Evolutionary conservation across 192 early-diverging fungal genomes (phyloP).

Genomic region (Coemansia sp.): DNA sequence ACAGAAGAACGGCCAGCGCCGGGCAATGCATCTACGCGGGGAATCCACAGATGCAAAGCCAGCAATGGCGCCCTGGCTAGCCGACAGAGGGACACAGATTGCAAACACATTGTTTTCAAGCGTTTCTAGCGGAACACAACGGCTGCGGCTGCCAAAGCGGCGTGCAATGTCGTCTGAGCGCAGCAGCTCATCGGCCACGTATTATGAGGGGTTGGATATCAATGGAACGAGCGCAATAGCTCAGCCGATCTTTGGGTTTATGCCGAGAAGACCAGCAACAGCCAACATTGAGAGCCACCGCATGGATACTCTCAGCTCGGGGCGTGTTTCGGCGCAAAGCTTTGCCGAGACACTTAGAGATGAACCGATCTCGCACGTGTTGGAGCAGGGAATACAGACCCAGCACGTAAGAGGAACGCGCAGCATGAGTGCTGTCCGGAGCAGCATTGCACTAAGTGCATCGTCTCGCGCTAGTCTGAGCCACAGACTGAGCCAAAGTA

Average conservation of each 20-base stretch:
- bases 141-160: constrained; percentile 50
- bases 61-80: constrained; percentile 14
- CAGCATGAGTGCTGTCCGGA: constrained; percentile 40
- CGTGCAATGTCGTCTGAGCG: constrained; percentile 37
- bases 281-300: constrained; percentile 9
- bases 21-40: constrained; percentile 35
- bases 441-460: constrained; percentile 39
- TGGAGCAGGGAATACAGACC: not conserved
- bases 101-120: constrained; percentile 8
- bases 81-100: constrained; percentile 9
- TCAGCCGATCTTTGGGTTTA: constrained; percentile 16
- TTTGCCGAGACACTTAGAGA: constrained; percentile 16
- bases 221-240: constrained; percentile 14
- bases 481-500: constrained; percentile 39
- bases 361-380: constrained; percentile 9
- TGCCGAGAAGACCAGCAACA: constrained; percentile 5
- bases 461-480: constrained; percentile 31
- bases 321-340: constrained; percentile 15
- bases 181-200: constrained; percentile 30
- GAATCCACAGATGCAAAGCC: constrained; percentile 15
- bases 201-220: constrained; percentile 7
- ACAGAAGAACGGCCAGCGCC: constrained; percentile 10
- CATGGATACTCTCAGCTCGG: constrained; percentile 7
- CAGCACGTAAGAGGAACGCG: constrained; percentile 30
- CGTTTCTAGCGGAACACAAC: constrained; percentile 18